Base-by-base conservation (phyloP, 495 filamentous ascomycete species). In the Penicillium antarcticum region DNA sequence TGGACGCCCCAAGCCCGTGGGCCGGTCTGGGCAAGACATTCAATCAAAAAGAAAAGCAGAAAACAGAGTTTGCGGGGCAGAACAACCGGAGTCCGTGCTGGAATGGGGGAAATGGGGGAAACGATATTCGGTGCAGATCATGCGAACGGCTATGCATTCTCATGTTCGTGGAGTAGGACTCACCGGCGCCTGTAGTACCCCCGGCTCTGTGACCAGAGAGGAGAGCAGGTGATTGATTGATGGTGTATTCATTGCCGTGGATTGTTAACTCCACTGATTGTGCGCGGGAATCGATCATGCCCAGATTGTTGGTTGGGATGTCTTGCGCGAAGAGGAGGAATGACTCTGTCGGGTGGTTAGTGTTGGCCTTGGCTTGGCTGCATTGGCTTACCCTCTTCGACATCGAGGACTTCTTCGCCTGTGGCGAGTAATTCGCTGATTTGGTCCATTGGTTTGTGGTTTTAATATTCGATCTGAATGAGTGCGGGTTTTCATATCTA, bases 131-230 rank as follows among this genome's bases (percentile, higher is more conserved):
- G 38, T 48, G 29, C 13, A 48, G 45, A 52, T 50, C 46, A 36
- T 48, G 16, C 26, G 34, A 49, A 42, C 48, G 38, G 41, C 34
- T 14, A 33, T 18, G 26, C 26, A 29, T 6, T 10, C 26, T 0
- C 26, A 7, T 29, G 26, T 29, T 29, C 19, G 42, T 23, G 34
- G 35, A n/a, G 10, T 4, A 23, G 45, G 23, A 68, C 76, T 54
- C 68, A 91, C 88, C 88, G 63, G 92, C 91, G 48, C 94, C 94
- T 4, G 94, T 98, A 1, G 94, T 98, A 1, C 94, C 95, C 14
- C 84, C 85, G 17, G 81, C 78, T 13, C 90, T 84, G 51, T 84
- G 81, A 6, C 90, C 94, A 2, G 82, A 80, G 8, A 98, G 78
- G 10, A 97, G 68, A 3, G 82, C 81, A 8, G 92, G 94, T 1